Base-by-base conservation (phyloP, 371 early-diverging fungal species). In the Amoeboaphelidium occidentale region DNA sequence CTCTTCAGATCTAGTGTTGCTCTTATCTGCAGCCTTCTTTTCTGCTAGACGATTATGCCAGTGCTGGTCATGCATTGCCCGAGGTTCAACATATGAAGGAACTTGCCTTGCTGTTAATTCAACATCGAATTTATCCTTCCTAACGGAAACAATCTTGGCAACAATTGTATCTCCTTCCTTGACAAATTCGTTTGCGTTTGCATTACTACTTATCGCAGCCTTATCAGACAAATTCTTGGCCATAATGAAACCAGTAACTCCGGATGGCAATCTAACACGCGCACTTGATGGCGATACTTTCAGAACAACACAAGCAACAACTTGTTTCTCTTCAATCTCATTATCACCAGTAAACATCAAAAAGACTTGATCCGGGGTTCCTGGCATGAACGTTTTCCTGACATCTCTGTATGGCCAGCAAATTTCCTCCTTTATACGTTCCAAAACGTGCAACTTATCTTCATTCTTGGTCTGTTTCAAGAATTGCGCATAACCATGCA, bases 401-500 rank as follows among this genome's bases (percentile, higher is more conserved):
- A 14, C 14, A 22, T 96, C 92, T 23, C 62, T 58, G 61, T 79
- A 84, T 0, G 91, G 92, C 0, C 72, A 61, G 59, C 83, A 78
- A 25, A 92, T 54, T 65, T 96, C 93, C 17, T 72, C 62, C 61
- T 79, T 81, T 66, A 91, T 92, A 41, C 76, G 78, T 51, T 78
- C 69, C 22, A 96, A 72, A 3, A 74, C 72, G 55, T 78, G 73
- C 27, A 74, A 68, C 63, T 89, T 89, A 43, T 76, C 76, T 45
- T 74, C 72, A 50, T 78, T 63, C 53, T 73, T 74, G 27, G 75
- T 69, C 22, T 69, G 59, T 48, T 78, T 75, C 14, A 93, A 66
- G 51, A 84, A 82, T 28, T 74, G 68, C 0, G 88, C 92, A 60
- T 88, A 94, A 46, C 85, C 89, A 23, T 82, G 87, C 51, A 96